Conservation (phyloP, 1,284 basidiomycete genomes). For the Erythrobasidium hasegawianum region DNA sequence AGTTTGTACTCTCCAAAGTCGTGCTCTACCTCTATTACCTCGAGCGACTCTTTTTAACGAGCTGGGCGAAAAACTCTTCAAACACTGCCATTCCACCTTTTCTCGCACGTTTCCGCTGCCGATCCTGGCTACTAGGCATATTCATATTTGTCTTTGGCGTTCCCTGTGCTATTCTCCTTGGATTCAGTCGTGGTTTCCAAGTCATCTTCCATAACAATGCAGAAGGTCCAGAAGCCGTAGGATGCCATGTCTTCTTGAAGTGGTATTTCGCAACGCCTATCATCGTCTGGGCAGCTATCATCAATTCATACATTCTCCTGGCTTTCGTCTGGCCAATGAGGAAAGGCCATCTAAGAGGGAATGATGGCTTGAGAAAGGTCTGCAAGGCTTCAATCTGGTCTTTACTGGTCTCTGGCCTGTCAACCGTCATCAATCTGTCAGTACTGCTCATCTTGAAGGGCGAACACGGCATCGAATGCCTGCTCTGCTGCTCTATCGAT, state of each 20-base stretch:
- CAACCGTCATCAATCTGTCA: constrained; percentile 28
- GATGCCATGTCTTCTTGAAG: constrained; percentile 34
- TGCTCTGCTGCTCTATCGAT: constrained; percentile 34
- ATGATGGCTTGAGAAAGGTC: not conserved
- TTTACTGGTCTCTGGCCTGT: constrained; percentile 9
- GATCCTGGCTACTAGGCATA: constrained; percentile 8
- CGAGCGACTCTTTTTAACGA: constrained; percentile 18
- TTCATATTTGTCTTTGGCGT: constrained; percentile 33
- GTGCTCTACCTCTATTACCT: constrained; percentile 29
- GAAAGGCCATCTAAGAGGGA: not conserved
- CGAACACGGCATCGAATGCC: constrained; percentile 33
- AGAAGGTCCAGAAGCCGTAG: constrained; percentile 7
- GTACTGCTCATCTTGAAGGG: constrained; percentile 28
- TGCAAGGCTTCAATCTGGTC: constrained; percentile 16
- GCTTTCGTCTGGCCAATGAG: constrained; percentile 14
- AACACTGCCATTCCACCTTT: constrained; percentile 1
- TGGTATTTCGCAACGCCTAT: constrained; percentile 26
- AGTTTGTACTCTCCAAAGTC: constrained; percentile 34
- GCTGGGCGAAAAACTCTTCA: constrained; percentile 10
- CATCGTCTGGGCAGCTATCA: constrained; percentile 26
- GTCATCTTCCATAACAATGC: constrained; percentile 4
- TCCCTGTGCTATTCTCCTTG: constrained; percentile 27
- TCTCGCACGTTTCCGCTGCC: constrained; percentile 8
- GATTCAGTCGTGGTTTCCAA: constrained; percentile 17
- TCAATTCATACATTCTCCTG: constrained; percentile 24